Percentiles rank a stretch among this genome's conserved stretches.
Conservation (phyloP, 331 rosid genomes). For the Pyrus hybrid region DNA sequence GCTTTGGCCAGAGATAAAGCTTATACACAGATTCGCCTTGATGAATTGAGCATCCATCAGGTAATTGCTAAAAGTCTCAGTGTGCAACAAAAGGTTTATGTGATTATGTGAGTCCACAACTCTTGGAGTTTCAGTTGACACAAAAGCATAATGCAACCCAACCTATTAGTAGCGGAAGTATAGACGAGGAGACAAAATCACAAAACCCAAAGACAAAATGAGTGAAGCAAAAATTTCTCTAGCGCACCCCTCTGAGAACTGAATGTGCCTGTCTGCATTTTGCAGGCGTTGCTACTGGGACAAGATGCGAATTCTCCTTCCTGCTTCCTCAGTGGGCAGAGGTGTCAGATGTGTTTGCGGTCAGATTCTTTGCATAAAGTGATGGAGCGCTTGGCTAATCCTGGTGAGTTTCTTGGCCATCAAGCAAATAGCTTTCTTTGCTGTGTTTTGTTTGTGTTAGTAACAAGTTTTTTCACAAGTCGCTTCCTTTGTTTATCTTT, state of each 20-base stretch:
- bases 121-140: neutral
- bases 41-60: conserved; percentile 86
- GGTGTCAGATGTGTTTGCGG: conserved; percentile 94
- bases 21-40: conserved; percentile 72
- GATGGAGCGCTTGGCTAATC: conserved; percentile 84
- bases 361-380: conserved; percentile 89
- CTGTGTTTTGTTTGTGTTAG: neutral
- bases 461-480: neutral
- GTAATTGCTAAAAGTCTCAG: conserved; percentile 21
- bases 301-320: conserved; percentile 49
- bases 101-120: neutral
- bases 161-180: neutral
- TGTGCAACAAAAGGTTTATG: neutral
- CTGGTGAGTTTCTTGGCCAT: conserved; percentile 30
- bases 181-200: neutral
- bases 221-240: neutral
- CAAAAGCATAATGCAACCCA: neutral
- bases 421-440: neutral
- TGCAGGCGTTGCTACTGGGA: conserved; percentile 81
- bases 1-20: conserved; percentile 96
- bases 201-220: neutral
- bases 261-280: neutral
- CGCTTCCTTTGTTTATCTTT: neutral
- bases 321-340: conserved; percentile 46
- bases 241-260: neutral